These are phyloP conservation scores for Castanospermum australe DNA, from an alignment of 306 rosid genomes.

Conservation along the genomic window DNA sequence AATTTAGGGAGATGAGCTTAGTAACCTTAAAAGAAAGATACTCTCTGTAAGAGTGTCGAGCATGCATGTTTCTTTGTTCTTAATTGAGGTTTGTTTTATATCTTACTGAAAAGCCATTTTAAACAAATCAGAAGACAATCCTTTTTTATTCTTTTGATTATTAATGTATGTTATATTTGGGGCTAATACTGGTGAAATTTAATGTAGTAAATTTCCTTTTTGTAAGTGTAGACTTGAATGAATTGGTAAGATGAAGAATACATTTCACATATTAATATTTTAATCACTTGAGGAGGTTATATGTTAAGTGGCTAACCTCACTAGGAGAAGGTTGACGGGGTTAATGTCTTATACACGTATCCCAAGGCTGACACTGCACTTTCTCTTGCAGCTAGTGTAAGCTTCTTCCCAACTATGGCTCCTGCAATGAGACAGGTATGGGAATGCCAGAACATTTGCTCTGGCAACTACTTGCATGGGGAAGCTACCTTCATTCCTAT, in stretches of 20 bases:
- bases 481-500: neutral
- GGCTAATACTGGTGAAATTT: neutral
- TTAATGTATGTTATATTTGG: neutral
- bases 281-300: neutral
- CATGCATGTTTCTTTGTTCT: neutral
- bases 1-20: neutral
- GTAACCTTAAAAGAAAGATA: neutral
- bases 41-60: neutral
- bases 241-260: neutral
- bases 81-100: neutral
- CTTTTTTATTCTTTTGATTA: neutral
- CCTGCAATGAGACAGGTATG: too few species aligned
- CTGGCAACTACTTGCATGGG: neutral
- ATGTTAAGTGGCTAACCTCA: neutral
- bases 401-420: too few species aligned
- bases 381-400: too few species aligned
- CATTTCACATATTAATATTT: neutral
- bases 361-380: too few species aligned
- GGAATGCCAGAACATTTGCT: too few species aligned
- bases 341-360: too few species aligned
- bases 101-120: neutral
- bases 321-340: neutral
- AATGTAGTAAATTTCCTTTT: neutral
- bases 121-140: neutral
- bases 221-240: neutral